phyloP scores from a whole-genome alignment of 1,284 basidiomycete genomes.

The Amylostereum areolatum region DNA sequence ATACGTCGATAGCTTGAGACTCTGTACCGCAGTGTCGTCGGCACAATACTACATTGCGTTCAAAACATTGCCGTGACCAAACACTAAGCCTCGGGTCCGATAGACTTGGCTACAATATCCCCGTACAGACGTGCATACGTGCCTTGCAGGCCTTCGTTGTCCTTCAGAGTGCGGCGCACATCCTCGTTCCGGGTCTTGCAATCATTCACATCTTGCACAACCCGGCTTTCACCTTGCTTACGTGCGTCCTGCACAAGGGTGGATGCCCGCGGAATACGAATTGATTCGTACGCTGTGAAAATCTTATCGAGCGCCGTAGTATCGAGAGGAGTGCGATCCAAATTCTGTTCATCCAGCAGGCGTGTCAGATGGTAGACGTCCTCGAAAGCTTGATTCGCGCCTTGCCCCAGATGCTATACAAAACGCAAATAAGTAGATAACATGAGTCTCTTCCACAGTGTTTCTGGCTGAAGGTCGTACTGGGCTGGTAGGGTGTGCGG shows the following conservation, averaged over 20 bases:
- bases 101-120: background rate
- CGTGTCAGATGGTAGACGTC: conserved; percentile 35
- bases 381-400: conserved; percentile 43
- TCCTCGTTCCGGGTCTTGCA: conserved; percentile 27
- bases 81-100: no score
- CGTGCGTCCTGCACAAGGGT: conserved; percentile 32
- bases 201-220: conserved; percentile 27
- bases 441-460: background rate
- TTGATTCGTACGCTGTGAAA: conserved; percentile 25
- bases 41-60: no score
- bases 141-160: conserved; percentile 12
- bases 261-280: conserved; percentile 27
- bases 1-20: no score
- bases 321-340: conserved; percentile 21
- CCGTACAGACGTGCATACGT: conserved; percentile 1
- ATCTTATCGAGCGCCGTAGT: conserved; percentile 23
- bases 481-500: conserved; percentile 29
- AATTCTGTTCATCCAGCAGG: conserved; percentile 29
- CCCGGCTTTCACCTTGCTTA: conserved; percentile 29
- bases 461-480: conserved; percentile 13
- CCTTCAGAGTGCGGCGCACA: conserved; percentile 16
- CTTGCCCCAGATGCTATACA: conserved; percentile 40
- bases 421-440: conserved; percentile 3
- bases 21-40: no score
- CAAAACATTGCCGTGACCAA: no score